Percentiles rank a stretch among this genome's conserved stretches.
Conservation (phyloP, 1,139 yeast genomes). For the Scheffersomyces quercinus region DNA sequence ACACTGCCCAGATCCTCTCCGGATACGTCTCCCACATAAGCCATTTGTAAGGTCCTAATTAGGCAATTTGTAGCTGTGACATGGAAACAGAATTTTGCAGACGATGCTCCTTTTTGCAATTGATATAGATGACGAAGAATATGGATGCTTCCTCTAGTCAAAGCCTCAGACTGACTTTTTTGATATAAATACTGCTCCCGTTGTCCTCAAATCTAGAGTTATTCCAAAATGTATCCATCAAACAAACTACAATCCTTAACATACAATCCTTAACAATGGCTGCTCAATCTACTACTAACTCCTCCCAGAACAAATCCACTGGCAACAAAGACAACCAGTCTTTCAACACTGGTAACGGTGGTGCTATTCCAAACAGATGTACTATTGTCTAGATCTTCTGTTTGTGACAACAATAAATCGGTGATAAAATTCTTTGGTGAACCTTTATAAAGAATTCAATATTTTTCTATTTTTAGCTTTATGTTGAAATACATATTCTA, state of each 20-base stretch:
- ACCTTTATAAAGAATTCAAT: too few relatives aligned
- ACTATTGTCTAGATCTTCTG: neutral
- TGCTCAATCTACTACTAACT: neutral
- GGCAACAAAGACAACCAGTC: neutral
- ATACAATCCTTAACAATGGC: neutral
- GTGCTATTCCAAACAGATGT: neutral
- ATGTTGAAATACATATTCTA: neutral
- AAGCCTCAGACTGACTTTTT: neutral
- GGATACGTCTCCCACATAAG: too few relatives aligned
- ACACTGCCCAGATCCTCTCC: too few relatives aligned
- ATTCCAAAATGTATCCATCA: neutral
- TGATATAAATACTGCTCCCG: neutral
- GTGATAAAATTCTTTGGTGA: neutral
- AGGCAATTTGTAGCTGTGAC: neutral
- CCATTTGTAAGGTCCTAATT: neutral
- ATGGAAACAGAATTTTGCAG: neutral
- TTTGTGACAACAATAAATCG: neutral
- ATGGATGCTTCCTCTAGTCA: neutral
- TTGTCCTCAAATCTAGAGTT: neutral
- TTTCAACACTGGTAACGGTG: neutral
- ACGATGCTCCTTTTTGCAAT: neutral
- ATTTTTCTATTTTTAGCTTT: neutral
- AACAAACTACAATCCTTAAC: neutral
- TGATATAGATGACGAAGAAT: neutral
- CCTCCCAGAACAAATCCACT: neutral